Conservation (phyloP, 495 filamentous ascomycete species). For the Viridothelium virens region DNA sequence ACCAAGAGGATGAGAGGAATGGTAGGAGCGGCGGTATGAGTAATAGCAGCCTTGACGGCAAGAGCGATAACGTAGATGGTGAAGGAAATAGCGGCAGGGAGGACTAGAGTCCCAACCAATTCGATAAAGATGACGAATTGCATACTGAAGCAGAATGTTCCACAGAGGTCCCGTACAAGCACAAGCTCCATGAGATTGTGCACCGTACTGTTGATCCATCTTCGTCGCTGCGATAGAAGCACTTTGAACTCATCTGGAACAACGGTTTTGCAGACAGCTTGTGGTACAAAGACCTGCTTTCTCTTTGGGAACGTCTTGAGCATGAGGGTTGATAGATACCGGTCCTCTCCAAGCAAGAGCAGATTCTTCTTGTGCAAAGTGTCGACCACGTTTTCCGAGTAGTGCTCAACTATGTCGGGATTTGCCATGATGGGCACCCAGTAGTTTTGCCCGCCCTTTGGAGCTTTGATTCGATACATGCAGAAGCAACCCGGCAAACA, state of each 20-base stretch:
- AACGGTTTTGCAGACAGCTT: slow-evolving; percentile 96
- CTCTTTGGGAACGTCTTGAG: slow-evolving; percentile 97
- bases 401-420: slow-evolving; percentile 97
- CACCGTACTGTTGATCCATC: slow-evolving; percentile 99
- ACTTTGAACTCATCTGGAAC: slow-evolving; percentile 92
- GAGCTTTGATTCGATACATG: slow-evolving; percentile 99
- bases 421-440: slow-evolving; percentile 99
- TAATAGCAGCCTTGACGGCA: slow-evolving; percentile 70
- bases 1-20: slow-evolving; percentile 87
- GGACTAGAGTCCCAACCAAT: slow-evolving; percentile 84
- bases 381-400: slow-evolving; percentile 99
- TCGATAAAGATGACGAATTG: slow-evolving; percentile 98
- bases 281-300: slow-evolving; percentile 96
- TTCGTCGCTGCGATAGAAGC: slow-evolving; percentile 81
- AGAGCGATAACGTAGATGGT: slow-evolving; percentile 92
- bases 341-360: slow-evolving; percentile 90
- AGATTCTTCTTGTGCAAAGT: slow-evolving; percentile 98
- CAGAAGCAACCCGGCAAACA: slow-evolving; percentile 99
- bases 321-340: slow-evolving; percentile 95
- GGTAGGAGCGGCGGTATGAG: slow-evolving; percentile 50
- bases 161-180: slow-evolving; percentile 90
- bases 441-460: slow-evolving; percentile 97
- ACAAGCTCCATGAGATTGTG: slow-evolving; percentile 98
- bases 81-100: slow-evolving; percentile 93
- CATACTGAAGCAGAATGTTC: slow-evolving; percentile 99